Evolutionary conservation across 2,329 filamentous ascomycete species (phyloP).

Genomic region (Aureobasidium melanogenum): DNA sequence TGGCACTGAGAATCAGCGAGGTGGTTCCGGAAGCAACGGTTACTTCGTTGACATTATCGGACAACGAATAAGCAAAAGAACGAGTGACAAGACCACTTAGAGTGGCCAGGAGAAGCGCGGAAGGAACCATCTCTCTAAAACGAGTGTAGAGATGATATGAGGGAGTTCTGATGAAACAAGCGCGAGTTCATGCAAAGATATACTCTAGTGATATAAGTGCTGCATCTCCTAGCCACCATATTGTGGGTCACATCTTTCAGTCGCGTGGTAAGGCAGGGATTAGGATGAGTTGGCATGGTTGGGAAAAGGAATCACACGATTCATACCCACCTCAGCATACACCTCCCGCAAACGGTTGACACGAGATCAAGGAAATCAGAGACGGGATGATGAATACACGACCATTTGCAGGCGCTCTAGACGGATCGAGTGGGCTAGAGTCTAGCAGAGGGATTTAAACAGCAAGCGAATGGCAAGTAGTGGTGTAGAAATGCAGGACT

Average conservation of each 20-base stretch:
- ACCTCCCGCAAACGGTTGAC: background rate
- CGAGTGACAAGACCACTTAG: background rate
- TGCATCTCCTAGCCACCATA: background rate
- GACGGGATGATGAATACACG: background rate
- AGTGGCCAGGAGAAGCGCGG: background rate
- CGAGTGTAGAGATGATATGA: slow-evolving; percentile 2
- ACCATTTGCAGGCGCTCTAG: background rate
- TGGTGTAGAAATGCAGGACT: background rate
- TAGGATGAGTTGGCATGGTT: background rate
- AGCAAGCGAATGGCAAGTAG: background rate
- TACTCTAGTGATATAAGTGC: background rate
- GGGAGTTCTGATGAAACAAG: background rate
- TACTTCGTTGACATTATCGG: background rate
- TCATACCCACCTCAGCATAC: background rate
- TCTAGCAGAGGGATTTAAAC: background rate
- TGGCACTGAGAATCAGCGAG: background rate
- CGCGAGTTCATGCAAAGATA: background rate
- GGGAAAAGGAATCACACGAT: background rate
- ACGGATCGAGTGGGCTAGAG: background rate
- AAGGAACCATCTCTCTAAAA: background rate
- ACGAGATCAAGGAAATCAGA: background rate
- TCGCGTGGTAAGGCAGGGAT: background rate
- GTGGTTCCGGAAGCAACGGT: background rate
- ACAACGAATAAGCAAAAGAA: background rate
- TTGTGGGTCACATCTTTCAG: background rate